These are phyloP conservation scores for Pleurostoma richardsiae DNA, from an alignment of 2,329 filamentous ascomycete genomes.

Conservation along the genomic window DNA sequence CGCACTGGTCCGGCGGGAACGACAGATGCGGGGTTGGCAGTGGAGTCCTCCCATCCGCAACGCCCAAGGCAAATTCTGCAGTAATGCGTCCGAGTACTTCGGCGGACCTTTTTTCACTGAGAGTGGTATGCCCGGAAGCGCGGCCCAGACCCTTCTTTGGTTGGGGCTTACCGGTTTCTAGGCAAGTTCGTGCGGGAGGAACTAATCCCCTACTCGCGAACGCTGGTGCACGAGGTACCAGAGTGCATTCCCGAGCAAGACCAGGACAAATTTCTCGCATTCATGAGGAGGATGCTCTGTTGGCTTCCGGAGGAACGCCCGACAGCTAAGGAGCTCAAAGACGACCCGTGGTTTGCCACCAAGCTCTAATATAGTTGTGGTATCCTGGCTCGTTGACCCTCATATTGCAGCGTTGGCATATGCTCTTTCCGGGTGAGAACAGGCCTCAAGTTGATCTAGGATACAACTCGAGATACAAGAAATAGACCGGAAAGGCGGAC, in stretches of 20 bases:
- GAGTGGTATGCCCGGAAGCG: not conserved
- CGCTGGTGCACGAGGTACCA: not conserved
- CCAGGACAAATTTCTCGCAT: constrained; percentile 4
- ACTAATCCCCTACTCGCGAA: constrained; percentile 1
- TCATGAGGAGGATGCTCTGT: constrained; percentile 8
- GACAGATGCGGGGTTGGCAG: not conserved
- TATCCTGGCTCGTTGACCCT: not conserved
- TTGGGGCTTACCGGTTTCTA: constrained; percentile 2
- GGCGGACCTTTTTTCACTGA: constrained; percentile 6
- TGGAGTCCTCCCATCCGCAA: not conserved
- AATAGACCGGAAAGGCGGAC: not conserved
- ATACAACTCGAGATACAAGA: not conserved
- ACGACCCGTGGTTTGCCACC: constrained; percentile 5
- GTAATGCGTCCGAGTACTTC: constrained; percentile 1
- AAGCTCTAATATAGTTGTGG: not conserved
- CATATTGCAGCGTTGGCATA: not conserved
- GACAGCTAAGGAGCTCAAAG: constrained; percentile 6
- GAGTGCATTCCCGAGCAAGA: constrained; percentile 2
- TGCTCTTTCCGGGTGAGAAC: not conserved
- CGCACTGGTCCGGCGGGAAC: not conserved
- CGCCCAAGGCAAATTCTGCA: not conserved
- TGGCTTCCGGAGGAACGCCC: constrained; percentile 8
- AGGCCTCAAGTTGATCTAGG: not conserved
- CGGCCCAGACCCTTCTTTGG: not conserved
- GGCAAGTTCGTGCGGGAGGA: constrained; percentile 1